Conservation (phyloP, 306 rosid species). For the Quercus engelmannii region DNA sequence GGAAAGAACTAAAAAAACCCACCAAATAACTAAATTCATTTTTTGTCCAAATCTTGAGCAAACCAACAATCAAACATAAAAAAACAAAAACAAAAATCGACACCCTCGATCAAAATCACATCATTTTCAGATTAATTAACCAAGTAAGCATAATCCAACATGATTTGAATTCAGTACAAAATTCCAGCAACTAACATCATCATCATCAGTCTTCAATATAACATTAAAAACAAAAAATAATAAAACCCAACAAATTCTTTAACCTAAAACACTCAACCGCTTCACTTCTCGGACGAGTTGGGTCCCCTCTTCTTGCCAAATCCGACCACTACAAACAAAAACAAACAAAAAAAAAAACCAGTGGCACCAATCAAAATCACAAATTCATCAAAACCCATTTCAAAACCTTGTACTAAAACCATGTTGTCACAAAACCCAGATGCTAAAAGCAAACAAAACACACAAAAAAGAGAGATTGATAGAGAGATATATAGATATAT, state of each 20-base stretch:
- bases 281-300: conserved; percentile 54
- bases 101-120: neutral
- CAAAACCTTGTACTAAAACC: neutral
- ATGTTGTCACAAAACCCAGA: neutral
- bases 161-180: neutral
- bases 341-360: neutral
- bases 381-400: neutral
- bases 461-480: neutral
- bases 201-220: neutral
- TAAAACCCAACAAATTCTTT: neutral
- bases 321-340: conserved; percentile 42
- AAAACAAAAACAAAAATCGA: neutral
- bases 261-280: neutral
- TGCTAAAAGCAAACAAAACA: neutral
- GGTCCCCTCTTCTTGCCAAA: conserved; percentile 64
- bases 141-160: neutral
- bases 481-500: neutral
- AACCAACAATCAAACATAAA: neutral
- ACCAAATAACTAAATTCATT: neutral
- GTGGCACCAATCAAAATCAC: neutral
- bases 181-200: neutral
- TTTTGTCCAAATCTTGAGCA: neutral
- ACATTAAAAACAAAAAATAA: neutral
- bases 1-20: neutral
- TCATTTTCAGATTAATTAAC: neutral